These are phyloP conservation scores for Candida sp. DNA, from an alignment of 1,139 yeast genomes.

Conservation along the genomic window DNA sequence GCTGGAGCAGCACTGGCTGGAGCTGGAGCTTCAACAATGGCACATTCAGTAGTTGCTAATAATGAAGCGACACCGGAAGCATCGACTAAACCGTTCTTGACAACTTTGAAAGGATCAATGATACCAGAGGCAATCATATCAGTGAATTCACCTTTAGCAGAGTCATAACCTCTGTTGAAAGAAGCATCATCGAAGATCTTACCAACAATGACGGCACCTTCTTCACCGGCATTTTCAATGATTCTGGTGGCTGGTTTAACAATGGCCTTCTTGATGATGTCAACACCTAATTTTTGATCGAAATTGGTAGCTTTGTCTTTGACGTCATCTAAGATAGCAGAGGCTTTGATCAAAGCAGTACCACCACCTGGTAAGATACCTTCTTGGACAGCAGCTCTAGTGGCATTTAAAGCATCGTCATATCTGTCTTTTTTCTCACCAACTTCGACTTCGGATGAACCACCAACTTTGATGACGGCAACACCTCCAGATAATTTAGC, in stretches of 20 bases:
- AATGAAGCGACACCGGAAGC: conserved; percentile 98
- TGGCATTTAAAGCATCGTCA: conserved; percentile 98
- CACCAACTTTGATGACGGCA: conserved; percentile 98
- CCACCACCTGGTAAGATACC: conserved; percentile 99
- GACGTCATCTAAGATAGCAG: conserved; percentile 73
- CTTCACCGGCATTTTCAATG: conserved; percentile 98
- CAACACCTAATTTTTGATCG: conserved; percentile 98
- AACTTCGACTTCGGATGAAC: conserved; percentile 97
- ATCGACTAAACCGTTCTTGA: conserved; percentile 93
- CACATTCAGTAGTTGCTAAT: conserved; percentile 98
- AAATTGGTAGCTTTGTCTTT: conserved; percentile 74
- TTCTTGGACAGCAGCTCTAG: conserved; percentile 99
- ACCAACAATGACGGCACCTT: conserved; percentile 97
- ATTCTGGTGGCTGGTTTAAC: conserved; percentile 97
- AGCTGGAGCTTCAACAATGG: conserved; percentile 96
- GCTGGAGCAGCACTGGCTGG: conserved; percentile 70
- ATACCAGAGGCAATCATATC: conserved; percentile 98
- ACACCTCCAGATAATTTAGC: conserved; percentile 99
- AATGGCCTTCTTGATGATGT: conserved; percentile 92
- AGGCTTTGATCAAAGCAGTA: conserved; percentile 96
- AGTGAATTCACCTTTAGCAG: conserved; percentile 90
- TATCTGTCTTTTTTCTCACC: conserved; percentile 99
- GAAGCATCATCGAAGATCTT: conserved; percentile 85
- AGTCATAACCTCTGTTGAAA: conserved; percentile 92
- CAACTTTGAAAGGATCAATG: conserved; percentile 99